Conservation (phyloP, 352 stramenopile genomes). For the Saprolegnia diclina region DNA sequence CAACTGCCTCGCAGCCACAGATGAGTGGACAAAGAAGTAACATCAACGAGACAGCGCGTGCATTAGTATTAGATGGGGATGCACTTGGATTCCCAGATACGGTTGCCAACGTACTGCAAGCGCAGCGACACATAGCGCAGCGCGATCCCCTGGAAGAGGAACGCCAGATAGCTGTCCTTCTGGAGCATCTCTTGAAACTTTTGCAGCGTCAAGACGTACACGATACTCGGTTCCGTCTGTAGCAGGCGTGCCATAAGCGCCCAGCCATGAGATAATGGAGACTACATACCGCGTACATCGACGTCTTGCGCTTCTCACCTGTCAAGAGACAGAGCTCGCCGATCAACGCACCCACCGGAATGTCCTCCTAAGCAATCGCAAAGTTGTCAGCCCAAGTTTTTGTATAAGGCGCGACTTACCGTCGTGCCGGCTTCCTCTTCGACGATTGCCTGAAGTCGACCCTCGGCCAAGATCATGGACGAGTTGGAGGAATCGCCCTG, state of each 20-base stretch:
- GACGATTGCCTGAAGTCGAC: slow-evolving; percentile 55
- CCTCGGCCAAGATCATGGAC: slow-evolving; percentile 56
- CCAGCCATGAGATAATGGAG: neutral
- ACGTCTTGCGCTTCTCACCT: slow-evolving; percentile 76
- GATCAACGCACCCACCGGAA: slow-evolving; percentile 63
- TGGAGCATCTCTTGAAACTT: slow-evolving; percentile 62
- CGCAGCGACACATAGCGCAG: slow-evolving; percentile 68
- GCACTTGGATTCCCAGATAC: slow-evolving; percentile 82
- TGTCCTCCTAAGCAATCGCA: slow-evolving; percentile 40
- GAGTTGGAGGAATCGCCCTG: slow-evolving; percentile 54
- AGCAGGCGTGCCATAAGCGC: neutral
- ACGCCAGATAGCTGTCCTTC: slow-evolving; percentile 57
- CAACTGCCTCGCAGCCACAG: slow-evolving; percentile 7
- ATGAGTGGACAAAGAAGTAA: slow-evolving; percentile 24
- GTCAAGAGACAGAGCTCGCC: slow-evolving; percentile 74
- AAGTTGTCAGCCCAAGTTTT: too few relatives aligned
- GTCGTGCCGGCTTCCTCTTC: slow-evolving; percentile 77
- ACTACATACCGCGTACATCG: slow-evolving; percentile 38
- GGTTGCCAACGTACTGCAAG: slow-evolving; percentile 75
- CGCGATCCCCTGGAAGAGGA: slow-evolving; percentile 69
- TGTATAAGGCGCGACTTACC: neutral
- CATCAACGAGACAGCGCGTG: neutral
- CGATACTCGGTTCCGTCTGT: slow-evolving; percentile 43
- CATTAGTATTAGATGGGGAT: slow-evolving; percentile 44
- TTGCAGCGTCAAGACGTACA: slow-evolving; percentile 54